Evolutionary conservation across 164 flowering plant species (phyloP), one percentile per base, ranked within the genome.

Genomic region (Tetrastigma voinierianum): DNA sequence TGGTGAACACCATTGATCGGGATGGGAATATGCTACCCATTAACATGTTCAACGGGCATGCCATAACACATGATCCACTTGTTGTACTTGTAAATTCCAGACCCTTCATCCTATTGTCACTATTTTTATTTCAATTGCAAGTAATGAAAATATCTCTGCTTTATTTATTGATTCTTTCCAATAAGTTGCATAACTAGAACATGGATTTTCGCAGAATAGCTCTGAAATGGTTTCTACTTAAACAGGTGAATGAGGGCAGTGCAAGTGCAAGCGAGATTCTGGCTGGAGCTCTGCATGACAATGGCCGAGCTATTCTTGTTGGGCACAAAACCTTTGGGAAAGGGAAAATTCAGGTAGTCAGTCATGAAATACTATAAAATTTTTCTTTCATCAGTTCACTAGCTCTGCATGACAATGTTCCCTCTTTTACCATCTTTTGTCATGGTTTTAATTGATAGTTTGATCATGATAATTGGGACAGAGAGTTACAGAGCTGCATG

Each of bases 251-350:
- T 74, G 96, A 91, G 75, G 96, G 97, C 54, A 95, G 98, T 70
- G 97, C 97, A 43, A 95, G 98, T 77, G 98, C 96, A 19, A 91
- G 97, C 66, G 98, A 95, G 86, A 91, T 94, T 64, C 79, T 95
- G 77, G 97, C 98, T 2, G 97, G 96, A n/a, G 98, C 98, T 20
- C 78, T 94, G 60, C 98, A 89, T 75, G 98, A 91, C 67, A 95
- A 88, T 77, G 96, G 97, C 23, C 87, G 97, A 67, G 98, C 98
- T 51, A 81, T 75, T 45, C 98, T 95, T 57, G 87, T 95, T 0
- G 97, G 98, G 58, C 83, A 83, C 77, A 90, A 72, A 78, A 95
- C 98, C 54, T 95, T 95, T 71, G 98, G 97, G 47, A 95, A 94
- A 74, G 98, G 98, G 55, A 94, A 87, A 80, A 94, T 94, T 65